Conservation (phyloP, 371 early-diverging fungal species). For the Mucor lusitanicus region DNA sequence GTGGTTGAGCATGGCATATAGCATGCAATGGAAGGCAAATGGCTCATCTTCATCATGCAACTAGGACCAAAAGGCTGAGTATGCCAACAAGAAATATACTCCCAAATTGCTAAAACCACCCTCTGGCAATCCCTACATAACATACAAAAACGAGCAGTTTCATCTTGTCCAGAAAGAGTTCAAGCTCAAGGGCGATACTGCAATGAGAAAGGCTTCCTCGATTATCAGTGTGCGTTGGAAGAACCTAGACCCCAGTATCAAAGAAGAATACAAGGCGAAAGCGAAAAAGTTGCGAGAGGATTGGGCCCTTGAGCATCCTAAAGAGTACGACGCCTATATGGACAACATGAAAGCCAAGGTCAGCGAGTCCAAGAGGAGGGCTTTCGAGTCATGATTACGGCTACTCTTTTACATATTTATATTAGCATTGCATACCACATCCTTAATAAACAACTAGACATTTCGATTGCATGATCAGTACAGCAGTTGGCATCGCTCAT, state of each 20-base stretch:
- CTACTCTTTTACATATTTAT: no score
- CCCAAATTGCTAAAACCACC: not conserved
- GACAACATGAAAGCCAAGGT: not conserved
- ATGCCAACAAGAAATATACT: not conserved
- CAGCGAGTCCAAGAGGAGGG: not conserved
- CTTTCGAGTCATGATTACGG: no score
- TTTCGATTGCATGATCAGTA: no score
- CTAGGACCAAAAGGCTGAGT: not conserved
- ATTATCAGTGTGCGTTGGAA: not conserved
- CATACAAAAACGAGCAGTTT: not conserved
- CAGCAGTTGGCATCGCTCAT: not conserved
- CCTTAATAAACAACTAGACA: not conserved
- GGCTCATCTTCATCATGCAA: no score
- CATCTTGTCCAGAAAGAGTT: not conserved
- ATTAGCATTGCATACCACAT: no score
- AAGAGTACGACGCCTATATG: not conserved
- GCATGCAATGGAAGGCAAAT: no score
- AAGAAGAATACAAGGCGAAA: not conserved
- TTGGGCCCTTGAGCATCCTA: not conserved
- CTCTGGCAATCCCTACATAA: not conserved
- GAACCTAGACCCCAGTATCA: not conserved
- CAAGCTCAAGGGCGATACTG: not conserved
- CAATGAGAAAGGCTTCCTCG: not conserved
- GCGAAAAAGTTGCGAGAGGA: not conserved
- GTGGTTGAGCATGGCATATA: no score